Evolutionary conservation across 2,329 filamentous ascomycete genomes (phyloP).

Genomic region (Zarea fungicola): DNA sequence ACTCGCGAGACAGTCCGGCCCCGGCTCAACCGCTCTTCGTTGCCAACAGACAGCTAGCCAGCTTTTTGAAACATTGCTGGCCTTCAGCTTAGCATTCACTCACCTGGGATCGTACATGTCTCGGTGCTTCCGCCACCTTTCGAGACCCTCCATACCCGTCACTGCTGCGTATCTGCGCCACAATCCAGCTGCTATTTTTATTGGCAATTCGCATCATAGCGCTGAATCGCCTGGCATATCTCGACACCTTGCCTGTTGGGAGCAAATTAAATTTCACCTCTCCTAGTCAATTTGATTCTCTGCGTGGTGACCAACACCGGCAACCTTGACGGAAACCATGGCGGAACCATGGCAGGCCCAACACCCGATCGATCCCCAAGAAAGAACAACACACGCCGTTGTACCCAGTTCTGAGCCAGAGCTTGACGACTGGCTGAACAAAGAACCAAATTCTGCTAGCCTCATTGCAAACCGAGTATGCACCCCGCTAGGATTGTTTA

Average conservation of each 20-base stretch:
- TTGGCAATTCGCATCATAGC: not conserved
- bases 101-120: slow-evolving; percentile 10
- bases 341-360: not conserved
- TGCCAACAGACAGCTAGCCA: not conserved
- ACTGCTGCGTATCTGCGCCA: not conserved
- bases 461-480: slow-evolving; percentile 18
- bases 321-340: not conserved
- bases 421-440: not conserved
- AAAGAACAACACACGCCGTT: not conserved
- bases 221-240: not conserved
- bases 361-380: not conserved
- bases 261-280: not conserved
- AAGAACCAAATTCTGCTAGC: slow-evolving; percentile 2
- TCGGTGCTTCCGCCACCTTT: slow-evolving; percentile 5
- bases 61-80: slow-evolving; percentile 8
- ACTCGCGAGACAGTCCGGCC: not conserved
- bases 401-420: not conserved
- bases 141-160: slow-evolving; percentile 3
- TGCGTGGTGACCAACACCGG: slow-evolving; percentile 2
- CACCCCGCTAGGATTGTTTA: slow-evolving; percentile 18
- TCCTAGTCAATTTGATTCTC: not conserved
- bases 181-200: slow-evolving; percentile 1
- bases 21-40: not conserved
- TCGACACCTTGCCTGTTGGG: not conserved
- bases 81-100: not conserved